Evolutionary conservation across 768 basidiomycete genomes (phyloP).

Genomic region (Thelephora aurantiotincta): DNA sequence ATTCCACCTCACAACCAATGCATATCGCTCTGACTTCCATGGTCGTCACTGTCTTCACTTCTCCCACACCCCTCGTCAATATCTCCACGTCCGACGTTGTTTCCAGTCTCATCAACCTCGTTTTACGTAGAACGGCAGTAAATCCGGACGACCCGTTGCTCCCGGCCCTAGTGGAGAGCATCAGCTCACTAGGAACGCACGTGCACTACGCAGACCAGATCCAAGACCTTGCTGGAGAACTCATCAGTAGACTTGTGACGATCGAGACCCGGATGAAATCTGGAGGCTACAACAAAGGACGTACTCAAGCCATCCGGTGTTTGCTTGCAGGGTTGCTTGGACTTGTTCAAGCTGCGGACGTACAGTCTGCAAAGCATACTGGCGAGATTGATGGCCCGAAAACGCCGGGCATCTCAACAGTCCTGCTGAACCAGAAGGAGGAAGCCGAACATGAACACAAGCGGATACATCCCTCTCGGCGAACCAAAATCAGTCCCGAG

Average conservation of each 20-base stretch:
- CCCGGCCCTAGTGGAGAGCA: slow-evolving; percentile 54
- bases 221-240: slow-evolving; percentile 78
- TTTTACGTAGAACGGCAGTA: slow-evolving; percentile 55
- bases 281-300: slow-evolving; percentile 24
- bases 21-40: slow-evolving; percentile 58
- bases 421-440: slow-evolving; percentile 3
- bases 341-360: slow-evolving; percentile 50
- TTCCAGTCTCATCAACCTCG: slow-evolving; percentile 58
- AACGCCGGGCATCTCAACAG: slow-evolving; percentile 5
- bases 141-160: slow-evolving; percentile 53
- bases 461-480: slow-evolving; percentile 26
- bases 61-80: slow-evolving; percentile 72
- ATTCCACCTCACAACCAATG: slow-evolving; percentile 29
- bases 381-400: slow-evolving; percentile 12
- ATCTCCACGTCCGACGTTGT: slow-evolving; percentile 84
- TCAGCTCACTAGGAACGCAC: slow-evolving; percentile 76
- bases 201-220: slow-evolving; percentile 96
- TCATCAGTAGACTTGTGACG: slow-evolving; percentile 58
- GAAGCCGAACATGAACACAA: slow-evolving; percentile 7
- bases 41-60: slow-evolving; percentile 74
- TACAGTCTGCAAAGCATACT: slow-evolving; percentile 23
- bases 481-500: slow-evolving; percentile 63
- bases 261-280: slow-evolving; percentile 53
- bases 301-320: slow-evolving; percentile 55
- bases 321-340: slow-evolving; percentile 59